phyloP scores from a whole-genome alignment of 2,329 filamentous ascomycete genomes.

The Sporothrix variecibatus region DNA sequence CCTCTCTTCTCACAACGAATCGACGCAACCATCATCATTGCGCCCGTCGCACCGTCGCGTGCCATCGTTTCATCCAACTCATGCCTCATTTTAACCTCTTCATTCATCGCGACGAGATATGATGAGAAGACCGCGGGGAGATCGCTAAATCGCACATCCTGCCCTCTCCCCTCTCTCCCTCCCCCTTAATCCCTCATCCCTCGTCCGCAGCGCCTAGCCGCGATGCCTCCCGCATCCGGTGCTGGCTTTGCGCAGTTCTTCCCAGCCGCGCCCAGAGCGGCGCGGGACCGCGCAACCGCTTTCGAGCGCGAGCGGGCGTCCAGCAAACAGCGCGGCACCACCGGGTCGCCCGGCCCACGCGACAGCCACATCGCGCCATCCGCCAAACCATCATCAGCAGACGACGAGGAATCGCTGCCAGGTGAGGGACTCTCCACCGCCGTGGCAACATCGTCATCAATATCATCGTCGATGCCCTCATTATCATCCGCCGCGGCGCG shows the following conservation, averaged over 20 bases:
- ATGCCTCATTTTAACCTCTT: constrained; percentile 41
- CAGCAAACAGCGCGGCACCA: constrained; percentile 37
- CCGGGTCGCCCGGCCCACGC: constrained; percentile 37
- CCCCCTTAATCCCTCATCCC: neutral
- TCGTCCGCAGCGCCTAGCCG: constrained; percentile 39
- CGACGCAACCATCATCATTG: neutral
- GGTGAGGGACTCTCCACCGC: constrained; percentile 71
- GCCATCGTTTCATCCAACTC: constrained; percentile 31
- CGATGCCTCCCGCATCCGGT: constrained; percentile 75
- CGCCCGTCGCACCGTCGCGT: constrained; percentile 6
- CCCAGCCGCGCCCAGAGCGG: constrained; percentile 71
- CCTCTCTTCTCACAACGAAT: no score
- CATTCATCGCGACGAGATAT: constrained; percentile 47
- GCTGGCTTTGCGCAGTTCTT: constrained; percentile 87
- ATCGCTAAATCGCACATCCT: constrained; percentile 47
- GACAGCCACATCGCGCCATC: constrained; percentile 33
- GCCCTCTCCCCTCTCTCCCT: constrained; percentile 8
- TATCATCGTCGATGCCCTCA: neutral
- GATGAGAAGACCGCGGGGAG: constrained; percentile 58
- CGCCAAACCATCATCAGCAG: constrained; percentile 42
- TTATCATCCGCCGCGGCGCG: constrained; percentile 37
- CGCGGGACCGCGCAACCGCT: constrained; percentile 52
- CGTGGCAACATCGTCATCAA: constrained; percentile 50
- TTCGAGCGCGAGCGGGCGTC: constrained; percentile 61
- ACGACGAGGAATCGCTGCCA: constrained; percentile 61